phyloP scores from a whole-genome alignment of 2,329 filamentous ascomycete genomes.

The Fusarium sp. region DNA sequence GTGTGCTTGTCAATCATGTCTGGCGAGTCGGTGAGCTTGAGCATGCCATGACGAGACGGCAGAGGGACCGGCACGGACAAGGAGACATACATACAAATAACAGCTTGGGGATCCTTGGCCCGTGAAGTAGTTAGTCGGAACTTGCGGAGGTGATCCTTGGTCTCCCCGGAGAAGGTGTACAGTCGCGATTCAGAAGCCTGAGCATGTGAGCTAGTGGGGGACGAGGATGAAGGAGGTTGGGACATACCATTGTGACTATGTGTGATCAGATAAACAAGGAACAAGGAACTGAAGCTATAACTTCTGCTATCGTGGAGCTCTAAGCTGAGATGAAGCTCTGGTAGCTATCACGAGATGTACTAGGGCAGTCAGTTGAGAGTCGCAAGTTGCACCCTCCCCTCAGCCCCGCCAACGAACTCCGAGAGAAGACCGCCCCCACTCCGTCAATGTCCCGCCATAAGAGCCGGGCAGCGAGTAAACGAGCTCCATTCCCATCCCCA shows the following conservation, averaged over 20 bases:
- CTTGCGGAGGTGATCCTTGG: conserved; percentile 88
- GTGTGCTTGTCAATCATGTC: conserved; percentile 90
- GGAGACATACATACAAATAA: conserved; percentile 79
- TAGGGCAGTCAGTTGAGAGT: conserved; percentile 6
- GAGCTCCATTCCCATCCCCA: conserved; percentile 13
- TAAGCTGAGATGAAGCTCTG: conserved; percentile 3
- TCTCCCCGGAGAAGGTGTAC: conserved; percentile 92
- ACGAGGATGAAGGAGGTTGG: not conserved
- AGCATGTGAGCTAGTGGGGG: conserved; percentile 24
- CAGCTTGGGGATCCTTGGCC: conserved; percentile 83
- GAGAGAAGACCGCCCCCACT: conserved; percentile 6
- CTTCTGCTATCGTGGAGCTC: not conserved
- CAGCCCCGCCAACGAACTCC: conserved; percentile 27
- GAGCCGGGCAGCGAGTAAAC: conserved; percentile 17
- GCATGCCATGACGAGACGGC: not conserved
- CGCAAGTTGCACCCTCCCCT: conserved; percentile 12
- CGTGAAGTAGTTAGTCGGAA: conserved; percentile 92
- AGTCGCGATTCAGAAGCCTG: conserved; percentile 79
- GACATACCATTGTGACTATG: conserved; percentile 30
- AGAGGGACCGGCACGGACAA: not conserved
- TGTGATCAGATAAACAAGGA: not conserved
- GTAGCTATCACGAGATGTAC: conserved; percentile 26
- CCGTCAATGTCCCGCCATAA: conserved; percentile 28
- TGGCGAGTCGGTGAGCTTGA: conserved; percentile 50
- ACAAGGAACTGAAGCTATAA: conserved; percentile 14